Percentiles rank a stretch among this genome's conserved stretches.
These are phyloP conservation scores for Phialophora tarda DNA, from an alignment of 2,329 filamentous ascomycete species.

Conservation along the genomic window DNA sequence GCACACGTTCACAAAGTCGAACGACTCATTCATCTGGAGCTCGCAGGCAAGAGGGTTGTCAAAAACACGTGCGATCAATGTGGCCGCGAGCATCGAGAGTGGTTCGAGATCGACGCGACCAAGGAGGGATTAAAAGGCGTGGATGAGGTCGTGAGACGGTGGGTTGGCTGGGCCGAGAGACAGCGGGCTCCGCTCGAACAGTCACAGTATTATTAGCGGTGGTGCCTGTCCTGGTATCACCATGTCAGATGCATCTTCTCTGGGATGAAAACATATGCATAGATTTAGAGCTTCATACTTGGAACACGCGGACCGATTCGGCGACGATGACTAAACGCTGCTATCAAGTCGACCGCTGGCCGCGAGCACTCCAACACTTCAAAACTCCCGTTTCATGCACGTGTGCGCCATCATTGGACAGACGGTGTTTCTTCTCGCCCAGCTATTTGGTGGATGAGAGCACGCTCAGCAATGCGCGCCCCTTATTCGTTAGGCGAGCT, in stretches of 20 bases:
- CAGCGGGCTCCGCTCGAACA: constrained; percentile 3
- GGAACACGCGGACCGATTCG: background rate
- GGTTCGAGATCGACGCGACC: constrained; percentile 86
- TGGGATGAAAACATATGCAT: background rate
- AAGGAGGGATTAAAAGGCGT: constrained; percentile 71
- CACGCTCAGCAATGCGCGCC: constrained; percentile 15
- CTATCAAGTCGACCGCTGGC: background rate
- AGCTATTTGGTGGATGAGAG: background rate
- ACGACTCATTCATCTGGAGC: constrained; percentile 85
- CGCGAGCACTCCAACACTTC: background rate
- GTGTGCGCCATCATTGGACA: background rate
- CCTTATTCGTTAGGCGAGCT: constrained; percentile 10
- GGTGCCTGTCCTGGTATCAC: background rate
- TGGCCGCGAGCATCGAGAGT: constrained; percentile 86
- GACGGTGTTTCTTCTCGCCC: background rate
- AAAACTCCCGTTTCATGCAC: background rate
- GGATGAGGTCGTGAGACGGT: constrained; percentile 77
- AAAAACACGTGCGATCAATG: constrained; percentile 71
- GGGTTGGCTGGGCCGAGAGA: constrained; percentile 80
- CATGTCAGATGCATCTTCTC: background rate
- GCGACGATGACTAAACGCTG: background rate
- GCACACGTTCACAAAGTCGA: constrained; percentile 88
- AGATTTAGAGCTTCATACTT: too few relatives aligned
- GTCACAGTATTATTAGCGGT: constrained; percentile 6
- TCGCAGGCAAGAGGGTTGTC: constrained; percentile 65